A percentile compares a stretch with the other conserved stretches of the same genome.
Conservation (phyloP, 1,284 basidiomycete genomes). For the Laetiporus sulphureus region DNA sequence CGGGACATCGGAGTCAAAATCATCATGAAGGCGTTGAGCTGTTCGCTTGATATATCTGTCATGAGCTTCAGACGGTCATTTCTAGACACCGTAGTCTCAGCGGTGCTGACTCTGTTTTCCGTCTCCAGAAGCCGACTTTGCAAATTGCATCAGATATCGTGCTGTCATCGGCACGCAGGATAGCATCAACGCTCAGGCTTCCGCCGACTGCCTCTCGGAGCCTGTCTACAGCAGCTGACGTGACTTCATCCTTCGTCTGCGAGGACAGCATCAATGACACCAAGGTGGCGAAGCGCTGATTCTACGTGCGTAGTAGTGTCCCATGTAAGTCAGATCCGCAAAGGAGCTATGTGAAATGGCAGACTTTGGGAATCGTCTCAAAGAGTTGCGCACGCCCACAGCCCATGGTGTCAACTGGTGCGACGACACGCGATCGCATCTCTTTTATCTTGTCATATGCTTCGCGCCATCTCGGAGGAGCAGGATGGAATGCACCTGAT, state of each 20-base stretch:
- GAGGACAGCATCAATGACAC: conserved; percentile 94
- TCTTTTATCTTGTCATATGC: conserved; percentile 71
- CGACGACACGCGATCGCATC: conserved; percentile 68
- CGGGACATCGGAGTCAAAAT: conserved; percentile 78
- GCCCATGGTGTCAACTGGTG: conserved; percentile 92
- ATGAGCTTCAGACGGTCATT: background rate
- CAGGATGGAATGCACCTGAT: conserved; percentile 64
- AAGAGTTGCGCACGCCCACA: conserved; percentile 63
- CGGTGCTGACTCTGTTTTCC: conserved; percentile 68
- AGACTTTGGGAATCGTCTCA: conserved; percentile 63
- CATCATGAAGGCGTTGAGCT: conserved; percentile 59
- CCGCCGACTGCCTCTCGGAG: conserved; percentile 73
- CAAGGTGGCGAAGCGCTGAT: conserved; percentile 77
- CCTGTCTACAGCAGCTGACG: conserved; percentile 75
- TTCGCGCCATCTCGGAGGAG: conserved; percentile 69
- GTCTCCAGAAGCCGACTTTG: conserved; percentile 91
- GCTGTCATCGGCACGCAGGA: conserved; percentile 60
- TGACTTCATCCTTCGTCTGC: conserved; percentile 93
- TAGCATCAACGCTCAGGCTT: conserved; percentile 66
- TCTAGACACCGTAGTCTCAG: background rate
- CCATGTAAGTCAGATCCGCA: background rate
- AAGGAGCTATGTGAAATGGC: conserved; percentile 7
- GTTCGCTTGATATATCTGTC: conserved; percentile 69
- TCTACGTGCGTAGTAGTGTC: conserved; percentile 35
- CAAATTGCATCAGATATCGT: conserved; percentile 70